phyloP scores from a whole-genome alignment of 2,329 filamentous ascomycete genomes.

The Pseudocercospora cruenta region DNA sequence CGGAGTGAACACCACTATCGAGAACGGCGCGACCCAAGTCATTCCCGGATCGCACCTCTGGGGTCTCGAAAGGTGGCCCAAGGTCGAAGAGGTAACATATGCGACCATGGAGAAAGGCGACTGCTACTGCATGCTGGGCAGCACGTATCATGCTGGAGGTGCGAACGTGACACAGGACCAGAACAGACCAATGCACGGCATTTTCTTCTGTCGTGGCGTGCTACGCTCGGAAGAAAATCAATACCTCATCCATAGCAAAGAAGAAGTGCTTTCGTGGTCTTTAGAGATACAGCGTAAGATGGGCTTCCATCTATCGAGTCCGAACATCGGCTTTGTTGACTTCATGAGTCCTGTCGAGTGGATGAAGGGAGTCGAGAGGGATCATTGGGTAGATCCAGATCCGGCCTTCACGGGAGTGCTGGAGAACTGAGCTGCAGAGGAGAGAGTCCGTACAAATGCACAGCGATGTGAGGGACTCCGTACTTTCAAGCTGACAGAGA shows the following conservation, averaged over 20 bases:
- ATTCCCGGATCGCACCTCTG: constrained; percentile 5
- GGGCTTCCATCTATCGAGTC: not conserved
- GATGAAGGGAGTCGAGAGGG: constrained; percentile 4
- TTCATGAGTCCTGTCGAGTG: constrained; percentile 10
- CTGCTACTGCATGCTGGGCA: not conserved
- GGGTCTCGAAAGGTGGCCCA: constrained; percentile 1
- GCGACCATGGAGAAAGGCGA: constrained; percentile 7
- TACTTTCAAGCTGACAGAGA: too few species aligned
- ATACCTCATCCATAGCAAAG: constrained; percentile 1
- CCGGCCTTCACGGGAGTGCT: constrained; percentile 2
- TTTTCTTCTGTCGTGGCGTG: not conserved
- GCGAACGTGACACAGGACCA: not conserved
- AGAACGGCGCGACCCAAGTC: constrained; percentile 9
- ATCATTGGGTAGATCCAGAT: constrained; percentile 9
- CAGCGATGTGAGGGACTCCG: not conserved
- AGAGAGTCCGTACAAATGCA: not conserved
- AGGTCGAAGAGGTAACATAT: constrained; percentile 7
- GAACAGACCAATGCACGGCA: constrained; percentile 2
- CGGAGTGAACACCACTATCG: constrained; percentile 1
- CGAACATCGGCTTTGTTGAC: constrained; percentile 9
- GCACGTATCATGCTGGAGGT: constrained; percentile 4
- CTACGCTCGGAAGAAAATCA: constrained; percentile 4
- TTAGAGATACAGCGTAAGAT: constrained; percentile 2
- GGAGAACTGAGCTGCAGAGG: not conserved
- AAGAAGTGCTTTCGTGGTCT: constrained; percentile 3